phyloP scores from a whole-genome alignment of 2,329 filamentous ascomycete genomes.

The Dothistroma septosporum region DNA sequence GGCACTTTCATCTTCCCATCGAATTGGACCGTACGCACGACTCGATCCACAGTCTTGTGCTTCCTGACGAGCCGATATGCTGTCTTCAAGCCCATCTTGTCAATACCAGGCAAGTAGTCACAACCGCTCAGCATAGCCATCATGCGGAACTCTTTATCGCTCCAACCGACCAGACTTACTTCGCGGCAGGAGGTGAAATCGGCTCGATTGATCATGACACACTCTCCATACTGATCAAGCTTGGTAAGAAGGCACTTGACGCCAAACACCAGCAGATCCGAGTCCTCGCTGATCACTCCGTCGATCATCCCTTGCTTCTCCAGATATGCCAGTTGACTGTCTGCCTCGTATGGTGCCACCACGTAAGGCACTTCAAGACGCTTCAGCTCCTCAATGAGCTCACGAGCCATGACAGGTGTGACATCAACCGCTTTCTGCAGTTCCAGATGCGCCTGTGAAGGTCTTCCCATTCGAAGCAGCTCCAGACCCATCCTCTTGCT shows the following conservation, averaged over 20 bases:
- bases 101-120: slow-evolving; percentile 86
- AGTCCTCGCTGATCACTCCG: slow-evolving; percentile 93
- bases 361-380: slow-evolving; percentile 74
- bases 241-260: slow-evolving; percentile 89
- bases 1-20: slow-evolving; percentile 82
- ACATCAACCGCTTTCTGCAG: slow-evolving; percentile 94
- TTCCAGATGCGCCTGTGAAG: slow-evolving; percentile 74
- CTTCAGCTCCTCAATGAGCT: slow-evolving; percentile 88
- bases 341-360: slow-evolving; percentile 94
- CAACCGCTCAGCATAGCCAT: slow-evolving; percentile 98
- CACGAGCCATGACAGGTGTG: slow-evolving; percentile 89
- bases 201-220: slow-evolving; percentile 81
- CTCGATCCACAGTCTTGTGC: slow-evolving; percentile 78
- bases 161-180: slow-evolving; percentile 85
- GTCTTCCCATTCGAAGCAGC: slow-evolving; percentile 75
- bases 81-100: slow-evolving; percentile 84
- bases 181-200: slow-evolving; percentile 88
- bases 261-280: slow-evolving; percentile 91
- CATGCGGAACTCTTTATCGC: slow-evolving; percentile 80
- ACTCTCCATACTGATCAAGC: slow-evolving; percentile 87
- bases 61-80: slow-evolving; percentile 87
- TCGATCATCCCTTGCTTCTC: slow-evolving; percentile 78
- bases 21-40: slow-evolving; percentile 79
- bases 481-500: slow-evolving; percentile 72
- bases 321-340: slow-evolving; percentile 92